phyloP scores from a whole-genome alignment of 176 grass and related monocot genomes.

The Cenchrus americanus region DNA sequence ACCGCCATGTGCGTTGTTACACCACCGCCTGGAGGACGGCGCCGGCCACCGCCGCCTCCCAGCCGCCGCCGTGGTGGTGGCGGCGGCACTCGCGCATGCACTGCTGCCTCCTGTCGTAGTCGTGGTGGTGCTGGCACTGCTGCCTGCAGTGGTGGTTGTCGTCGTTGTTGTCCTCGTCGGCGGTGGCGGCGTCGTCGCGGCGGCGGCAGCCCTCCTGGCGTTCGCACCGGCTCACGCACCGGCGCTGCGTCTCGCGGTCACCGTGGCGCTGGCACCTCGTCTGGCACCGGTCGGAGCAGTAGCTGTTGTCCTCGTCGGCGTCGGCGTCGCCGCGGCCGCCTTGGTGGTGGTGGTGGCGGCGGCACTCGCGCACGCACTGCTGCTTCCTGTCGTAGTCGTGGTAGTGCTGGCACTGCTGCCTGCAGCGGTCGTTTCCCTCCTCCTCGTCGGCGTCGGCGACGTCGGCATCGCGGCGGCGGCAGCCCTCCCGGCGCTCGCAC shows the following conservation, averaged over 20 bases:
- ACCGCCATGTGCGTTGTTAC: slow-evolving; percentile 11
- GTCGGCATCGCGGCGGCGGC: neutral
- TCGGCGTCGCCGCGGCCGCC: neutral
- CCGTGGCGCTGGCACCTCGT: neutral
- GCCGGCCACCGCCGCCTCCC: slow-evolving; percentile 16
- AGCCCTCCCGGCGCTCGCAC: neutral
- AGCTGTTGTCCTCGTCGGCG: neutral
- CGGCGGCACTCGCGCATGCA: slow-evolving; percentile 25
- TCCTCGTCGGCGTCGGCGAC: neutral
- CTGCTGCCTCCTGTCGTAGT: neutral
- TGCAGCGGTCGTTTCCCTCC: neutral
- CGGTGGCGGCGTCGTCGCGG: no score
- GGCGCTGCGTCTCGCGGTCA: neutral
- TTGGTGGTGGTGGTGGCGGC: neutral
- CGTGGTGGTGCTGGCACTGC: slow-evolving; percentile 4
- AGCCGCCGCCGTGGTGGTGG: neutral
- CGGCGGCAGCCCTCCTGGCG: no score
- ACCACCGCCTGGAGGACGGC: slow-evolving; percentile 37
- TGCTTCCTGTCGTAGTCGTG: neutral
- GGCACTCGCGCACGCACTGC: slow-evolving; percentile 28
- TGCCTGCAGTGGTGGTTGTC: neutral
- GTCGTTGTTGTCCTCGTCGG: neutral
- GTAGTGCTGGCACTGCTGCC: neutral
- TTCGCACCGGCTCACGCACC: neutral
- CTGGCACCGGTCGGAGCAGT: neutral